Base-by-base conservation (phyloP, 805 yeast genomes). In the Wickerhamomyces alni region DNA sequence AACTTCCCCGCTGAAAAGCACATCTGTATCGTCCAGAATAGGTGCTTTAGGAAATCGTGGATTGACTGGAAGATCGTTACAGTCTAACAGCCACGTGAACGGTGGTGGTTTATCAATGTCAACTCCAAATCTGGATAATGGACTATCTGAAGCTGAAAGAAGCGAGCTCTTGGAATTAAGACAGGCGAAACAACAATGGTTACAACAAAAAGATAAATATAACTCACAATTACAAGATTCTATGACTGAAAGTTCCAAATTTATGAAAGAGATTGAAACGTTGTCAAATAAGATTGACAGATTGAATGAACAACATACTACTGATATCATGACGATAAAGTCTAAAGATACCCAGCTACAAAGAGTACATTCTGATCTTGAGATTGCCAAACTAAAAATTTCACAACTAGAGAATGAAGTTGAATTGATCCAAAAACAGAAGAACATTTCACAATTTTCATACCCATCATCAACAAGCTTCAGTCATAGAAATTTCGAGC, bases 271-370 rank as follows among this genome's bases (percentile, higher is more conserved):
- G 37, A 48, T 33, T 43, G 51, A 55, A 29, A 12, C 36, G 2
- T 13, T 53, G 17, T 42, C 42, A 3, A 37, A 27, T 19, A 54
- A 65, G 40, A 43, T 66, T 12, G 77, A 73, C 16, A 65, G 56
- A 37, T 53, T 72, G 33, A 67, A 66, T 45, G 75, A 70, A 35
- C 80, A 76, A 36, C 69, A 70, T 36, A 75, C 80, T 3, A 67
- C 66, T 30, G 67, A 72, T 35, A 63, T 64, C 33, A 63, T 81
- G 49, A 64, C 70, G 39, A 55, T 75, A 18, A 82, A 82, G 55
- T 79, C 85, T 25, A 79, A 77, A 46, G 93, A 85, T 36, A 76
- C 86, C 0, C 87, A 81, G 54, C 58, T 85, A 8, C 65, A 71
- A 32, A 63, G 93, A 33, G 61, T 77, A 18, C 72, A 66, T 31